Evolutionary conservation across 2,329 filamentous ascomycete species (phyloP).

Genomic region (Arthroderma sp.): DNA sequence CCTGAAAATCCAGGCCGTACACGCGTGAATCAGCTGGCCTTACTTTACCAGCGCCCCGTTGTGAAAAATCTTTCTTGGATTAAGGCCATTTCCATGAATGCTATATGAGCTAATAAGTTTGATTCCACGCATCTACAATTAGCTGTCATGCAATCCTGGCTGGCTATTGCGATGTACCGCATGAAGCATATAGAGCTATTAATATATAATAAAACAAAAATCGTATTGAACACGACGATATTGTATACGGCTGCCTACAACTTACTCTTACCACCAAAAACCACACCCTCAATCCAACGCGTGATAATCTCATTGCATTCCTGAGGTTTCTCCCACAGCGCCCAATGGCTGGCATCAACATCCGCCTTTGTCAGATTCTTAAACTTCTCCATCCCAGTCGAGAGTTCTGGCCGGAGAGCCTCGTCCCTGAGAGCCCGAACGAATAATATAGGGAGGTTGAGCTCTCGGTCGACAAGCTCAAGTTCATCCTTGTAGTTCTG

Average conservation of each 20-base stretch:
- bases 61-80: too few relatives aligned
- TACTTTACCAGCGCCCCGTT: too few relatives aligned
- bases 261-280: slow-evolving; percentile 33
- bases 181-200: too few relatives aligned
- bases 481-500: slow-evolving; percentile 66
- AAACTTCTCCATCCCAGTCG: slow-evolving; percentile 58
- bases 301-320: slow-evolving; percentile 57
- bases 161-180: too few relatives aligned
- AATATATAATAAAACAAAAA: too few relatives aligned
- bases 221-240: too few relatives aligned
- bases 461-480: slow-evolving; percentile 24
- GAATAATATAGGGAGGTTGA: slow-evolving; percentile 57
- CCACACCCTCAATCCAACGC: slow-evolving; percentile 51
- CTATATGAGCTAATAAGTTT: too few relatives aligned
- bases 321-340: slow-evolving; percentile 56
- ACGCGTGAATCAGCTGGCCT: too few relatives aligned
- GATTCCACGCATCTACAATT: too few relatives aligned
- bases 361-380: slow-evolving; percentile 50
- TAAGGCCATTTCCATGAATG: too few relatives aligned
- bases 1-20: too few relatives aligned
- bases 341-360: slow-evolving; percentile 69
- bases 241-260: slow-evolving; percentile 1
- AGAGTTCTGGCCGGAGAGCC: slow-evolving; percentile 60
- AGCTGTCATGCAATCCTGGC: too few relatives aligned
- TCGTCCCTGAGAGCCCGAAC: slow-evolving; percentile 57